Evolutionary conservation across 139 green algal species (phyloP), one percentile per base, ranked within the genome.

Genomic region (Chlamydomonas asymmetrica): DNA sequence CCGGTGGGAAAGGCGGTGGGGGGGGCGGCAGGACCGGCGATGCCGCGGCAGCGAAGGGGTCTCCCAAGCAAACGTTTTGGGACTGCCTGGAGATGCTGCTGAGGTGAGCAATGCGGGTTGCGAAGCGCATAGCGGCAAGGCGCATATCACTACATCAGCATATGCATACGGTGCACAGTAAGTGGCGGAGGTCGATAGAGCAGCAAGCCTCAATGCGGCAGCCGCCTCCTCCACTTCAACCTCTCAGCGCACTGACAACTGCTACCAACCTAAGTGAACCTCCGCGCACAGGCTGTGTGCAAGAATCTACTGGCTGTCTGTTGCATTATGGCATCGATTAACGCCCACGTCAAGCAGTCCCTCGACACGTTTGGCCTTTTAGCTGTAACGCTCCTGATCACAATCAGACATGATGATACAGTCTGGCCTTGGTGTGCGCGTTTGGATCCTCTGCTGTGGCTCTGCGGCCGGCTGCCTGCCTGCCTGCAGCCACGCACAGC

Each of bases 401-500:
- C 45, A 16, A 10, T 52, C 18, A 52, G 45, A 10, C 13, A 52
- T 52, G 13, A 52, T 52, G n/a, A n/a, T n/a, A n/a, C n/a, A n/a
- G n/a, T n/a, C n/a, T n/a, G n/a, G n/a, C n/a, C n/a, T n/a, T n/a
- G n/a, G n/a, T n/a, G n/a, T 52, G 18, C 45, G 13, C 45, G 13
- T 52, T 52, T 16, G 45, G 13, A 10, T 52, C 18, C 13, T 52
- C 18, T 52, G 45, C 45, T 38, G 41, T 34, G 7, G 6, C 32
- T 43, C 9, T 27, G 32, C 27, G 59, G 16, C 10, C 32, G 7
- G 10, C 59, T 65, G 7, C 27, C n/a, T 23, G n/a, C n/a, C n/a
- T n/a, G n/a, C n/a, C 10, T 40, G 29, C 39, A 76, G 70, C 4
- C 70, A 57, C 20, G 70, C 39, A 0, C 31, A 61, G 70, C 56